phyloP scores from a whole-genome alignment of 345 rosid species.

The Pistacia vera region DNA sequence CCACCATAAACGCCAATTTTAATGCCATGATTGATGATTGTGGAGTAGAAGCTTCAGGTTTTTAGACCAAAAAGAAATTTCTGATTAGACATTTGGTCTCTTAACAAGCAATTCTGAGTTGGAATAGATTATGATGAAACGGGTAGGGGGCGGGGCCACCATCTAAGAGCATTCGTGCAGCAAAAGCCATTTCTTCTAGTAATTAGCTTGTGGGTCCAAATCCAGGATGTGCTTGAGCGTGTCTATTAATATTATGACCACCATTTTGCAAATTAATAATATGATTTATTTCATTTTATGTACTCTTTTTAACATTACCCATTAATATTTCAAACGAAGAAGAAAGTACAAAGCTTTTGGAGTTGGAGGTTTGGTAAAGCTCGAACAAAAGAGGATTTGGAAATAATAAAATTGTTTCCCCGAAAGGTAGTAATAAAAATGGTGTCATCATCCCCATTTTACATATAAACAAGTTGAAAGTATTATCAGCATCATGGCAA shows the following conservation, averaged over 20 bases:
- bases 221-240: background rate
- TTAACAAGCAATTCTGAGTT: background rate
- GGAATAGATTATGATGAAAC: background rate
- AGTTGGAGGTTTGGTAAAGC: too few relatives aligned
- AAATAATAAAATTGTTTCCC: too few relatives aligned
- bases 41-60: slow-evolving; percentile 22
- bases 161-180: slow-evolving; percentile 15
- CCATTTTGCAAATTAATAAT: background rate
- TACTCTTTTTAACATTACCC: too few relatives aligned
- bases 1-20: slow-evolving; percentile 12
- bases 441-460: background rate
- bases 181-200: slow-evolving; percentile 17
- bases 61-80: background rate
- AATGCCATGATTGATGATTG: slow-evolving; percentile 32
- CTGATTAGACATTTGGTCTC: slow-evolving; percentile 21
- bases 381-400: too few relatives aligned
- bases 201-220: background rate
- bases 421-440: too few relatives aligned
- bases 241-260: background rate
- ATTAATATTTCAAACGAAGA: too few relatives aligned
- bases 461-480: slow-evolving; percentile 3
- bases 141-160: slow-evolving; percentile 20
- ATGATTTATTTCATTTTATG: too few relatives aligned
- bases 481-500: slow-evolving; percentile 5
- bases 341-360: too few relatives aligned